phyloP scores from a whole-genome alignment of 257 asterid species.

The Eustoma russellianum region DNA sequence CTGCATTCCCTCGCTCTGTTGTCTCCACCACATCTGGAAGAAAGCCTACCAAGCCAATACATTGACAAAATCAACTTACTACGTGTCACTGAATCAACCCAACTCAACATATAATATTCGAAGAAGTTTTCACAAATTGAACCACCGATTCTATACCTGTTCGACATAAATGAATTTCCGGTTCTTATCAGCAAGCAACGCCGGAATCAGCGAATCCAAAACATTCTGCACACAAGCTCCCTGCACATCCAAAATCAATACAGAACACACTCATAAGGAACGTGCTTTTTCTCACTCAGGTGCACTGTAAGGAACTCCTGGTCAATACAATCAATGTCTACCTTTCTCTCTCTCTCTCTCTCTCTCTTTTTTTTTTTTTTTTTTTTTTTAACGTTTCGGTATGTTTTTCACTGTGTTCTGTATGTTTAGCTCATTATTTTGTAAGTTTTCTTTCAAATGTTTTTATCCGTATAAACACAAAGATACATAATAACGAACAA shows the following conservation, averaged over 20 bases:
- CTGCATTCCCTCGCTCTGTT: slow-evolving; percentile 56
- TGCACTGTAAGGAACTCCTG: too few species aligned
- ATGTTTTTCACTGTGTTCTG: too few species aligned
- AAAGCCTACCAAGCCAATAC: slow-evolving; percentile 46
- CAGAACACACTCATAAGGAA: not conserved
- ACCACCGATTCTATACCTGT: slow-evolving; percentile 27
- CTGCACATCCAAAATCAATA: slow-evolving; percentile 24
- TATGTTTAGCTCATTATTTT: too few species aligned
- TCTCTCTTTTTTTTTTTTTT: too few species aligned
- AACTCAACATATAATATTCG: slow-evolving; percentile 1
- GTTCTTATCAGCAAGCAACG: slow-evolving; percentile 63
- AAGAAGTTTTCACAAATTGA: not conserved
- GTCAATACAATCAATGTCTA: too few species aligned
- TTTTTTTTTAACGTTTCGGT: too few species aligned
- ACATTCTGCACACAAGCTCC: slow-evolving; percentile 90
- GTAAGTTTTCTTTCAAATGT: too few species aligned
- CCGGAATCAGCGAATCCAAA: slow-evolving; percentile 79
- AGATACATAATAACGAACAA: too few species aligned
- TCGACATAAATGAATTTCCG: slow-evolving; percentile 79
- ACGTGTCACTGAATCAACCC: not conserved
- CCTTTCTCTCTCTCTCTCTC: too few species aligned
- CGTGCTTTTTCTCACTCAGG: too few species aligned
- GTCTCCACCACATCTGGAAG: slow-evolving; percentile 96
- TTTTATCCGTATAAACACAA: too few species aligned
- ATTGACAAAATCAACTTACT: not conserved